Base-by-base conservation (phyloP, 371 early-diverging fungal genomes). In the Syncephalis fuscata region DNA sequence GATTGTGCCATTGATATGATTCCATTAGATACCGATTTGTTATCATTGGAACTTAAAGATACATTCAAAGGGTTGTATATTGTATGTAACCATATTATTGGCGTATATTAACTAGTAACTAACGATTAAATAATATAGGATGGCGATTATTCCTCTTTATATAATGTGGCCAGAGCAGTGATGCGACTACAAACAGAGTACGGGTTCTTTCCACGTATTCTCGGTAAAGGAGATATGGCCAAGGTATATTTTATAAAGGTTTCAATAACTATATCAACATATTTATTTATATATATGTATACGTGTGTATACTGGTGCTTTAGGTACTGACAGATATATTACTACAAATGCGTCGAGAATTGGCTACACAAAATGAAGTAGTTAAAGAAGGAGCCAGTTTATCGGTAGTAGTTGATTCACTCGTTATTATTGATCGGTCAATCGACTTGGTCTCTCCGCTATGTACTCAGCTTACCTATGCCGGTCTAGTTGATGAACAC, bases 1-100 rank as follows among this genome's bases (percentile, higher is more conserved):
- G 89, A 90, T 56, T 90, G 76, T 63, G 80, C 82, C 40, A 62
- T 96, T 69, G 93, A 92, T 51, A 64, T 88, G 51, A 74, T 96
- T 15, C 90, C 92, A 0, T 70, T 90, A 52, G 96, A 91, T 51
- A 78, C 78, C 39, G 92, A 96, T 59, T 54, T 92, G 39, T 66
- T 88, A n/a, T 87, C 90, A 19, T 66, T 96, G 63, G 94, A 93
- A 56, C 62, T 81, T 49, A 82, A 80, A 40, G 67, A 75, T 15
- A 71, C 79, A 10, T 92, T 89, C 63, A 72, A 75, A 51, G 84
- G 85, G 40, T 72, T 93, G 3, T 88, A 76, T 56, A 51, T 90
- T 61, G 85, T 82, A 56, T 39, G 41, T 19, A 39, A 15, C n/a
- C n/a, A n/a, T n/a, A n/a, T n/a, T n/a, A n/a, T n/a, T n/a, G n/a